Conservation (phyloP, 1,284 basidiomycete species). For the Austroboletus niveus region DNA sequence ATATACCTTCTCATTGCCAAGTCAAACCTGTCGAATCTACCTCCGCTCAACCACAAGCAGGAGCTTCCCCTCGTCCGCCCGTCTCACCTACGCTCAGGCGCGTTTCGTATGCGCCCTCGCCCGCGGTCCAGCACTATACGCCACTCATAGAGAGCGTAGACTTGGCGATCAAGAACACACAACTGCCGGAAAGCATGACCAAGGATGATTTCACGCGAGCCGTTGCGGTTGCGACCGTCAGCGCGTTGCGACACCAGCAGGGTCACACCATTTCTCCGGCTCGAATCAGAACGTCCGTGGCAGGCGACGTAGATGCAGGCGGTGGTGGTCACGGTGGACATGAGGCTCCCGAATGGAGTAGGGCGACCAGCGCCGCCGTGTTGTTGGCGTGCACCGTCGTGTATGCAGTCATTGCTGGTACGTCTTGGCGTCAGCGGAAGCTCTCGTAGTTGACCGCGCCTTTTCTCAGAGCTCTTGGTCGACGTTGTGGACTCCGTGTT, state of each 20-base stretch:
- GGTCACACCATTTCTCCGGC: conserved; percentile 49
- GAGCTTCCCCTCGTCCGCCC: conserved; percentile 17
- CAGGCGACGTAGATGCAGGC: conserved; percentile 38
- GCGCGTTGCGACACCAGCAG: conserved; percentile 77
- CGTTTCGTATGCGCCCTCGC: conserved; percentile 55
- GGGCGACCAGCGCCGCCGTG: conserved; percentile 83
- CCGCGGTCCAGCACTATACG: conserved; percentile 45
- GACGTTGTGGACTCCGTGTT: conserved; percentile 96
- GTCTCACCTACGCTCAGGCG: conserved; percentile 41
- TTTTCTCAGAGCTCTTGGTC: conserved; percentile 77
- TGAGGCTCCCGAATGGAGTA: conserved; percentile 95
- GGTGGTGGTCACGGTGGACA: conserved; percentile 78
- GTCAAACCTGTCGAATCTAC: conserved; percentile 23
- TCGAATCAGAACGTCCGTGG: conserved; percentile 35
- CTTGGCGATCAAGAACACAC: conserved; percentile 65
- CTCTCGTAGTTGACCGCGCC: not conserved
- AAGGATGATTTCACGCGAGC: conserved; percentile 89
- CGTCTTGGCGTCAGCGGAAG: conserved; percentile 24
- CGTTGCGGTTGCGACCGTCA: conserved; percentile 88
- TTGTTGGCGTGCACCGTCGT: conserved; percentile 86
- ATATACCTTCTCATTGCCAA: conserved; percentile 38
- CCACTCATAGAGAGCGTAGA: conserved; percentile 80
- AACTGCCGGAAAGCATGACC: conserved; percentile 65
- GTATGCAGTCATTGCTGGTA: conserved; percentile 95
- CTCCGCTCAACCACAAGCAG: conserved; percentile 14